Percentiles rank a stretch among this genome's conserved stretches.
phyloP scores from a whole-genome alignment of 768 basidiomycete genomes.

The Trametes elegans region DNA sequence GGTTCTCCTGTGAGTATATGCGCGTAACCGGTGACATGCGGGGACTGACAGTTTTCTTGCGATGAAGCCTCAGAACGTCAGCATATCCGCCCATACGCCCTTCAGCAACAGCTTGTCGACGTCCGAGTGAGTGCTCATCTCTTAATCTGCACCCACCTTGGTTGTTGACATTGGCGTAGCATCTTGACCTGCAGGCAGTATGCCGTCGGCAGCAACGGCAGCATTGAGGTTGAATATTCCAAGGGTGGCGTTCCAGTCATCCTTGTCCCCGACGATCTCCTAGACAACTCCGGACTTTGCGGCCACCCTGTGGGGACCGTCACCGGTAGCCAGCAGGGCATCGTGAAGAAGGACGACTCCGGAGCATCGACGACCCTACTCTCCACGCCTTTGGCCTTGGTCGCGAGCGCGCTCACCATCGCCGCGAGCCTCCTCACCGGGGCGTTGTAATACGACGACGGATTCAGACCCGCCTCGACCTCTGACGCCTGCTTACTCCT shows the following conservation, averaged over 20 bases:
- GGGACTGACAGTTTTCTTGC: not conserved
- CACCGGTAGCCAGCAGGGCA: not conserved
- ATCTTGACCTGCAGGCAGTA: constrained; percentile 65
- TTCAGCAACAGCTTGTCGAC: constrained; percentile 47
- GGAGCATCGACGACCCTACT: not conserved
- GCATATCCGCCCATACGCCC: constrained; percentile 56
- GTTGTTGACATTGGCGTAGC: constrained; percentile 34
- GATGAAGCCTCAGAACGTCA: constrained; percentile 53
- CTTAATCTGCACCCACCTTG: not conserved
- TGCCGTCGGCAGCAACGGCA: constrained; percentile 65
- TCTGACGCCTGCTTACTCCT: not conserved
- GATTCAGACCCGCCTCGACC: not conserved
- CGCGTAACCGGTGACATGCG: not conserved
- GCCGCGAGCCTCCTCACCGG: not conserved
- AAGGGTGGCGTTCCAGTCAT: constrained; percentile 61
- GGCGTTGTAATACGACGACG: constrained; percentile 1
- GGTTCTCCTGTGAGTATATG: constrained; percentile 59
- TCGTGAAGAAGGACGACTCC: not conserved
- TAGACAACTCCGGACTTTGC: constrained; percentile 40
- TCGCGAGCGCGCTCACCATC: not conserved
- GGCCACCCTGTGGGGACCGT: constrained; percentile 17
- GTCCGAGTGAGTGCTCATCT: constrained; percentile 47
- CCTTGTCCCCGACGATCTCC: constrained; percentile 42
- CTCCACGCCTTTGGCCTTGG: not conserved
- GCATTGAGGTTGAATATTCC: constrained; percentile 59